Conservation (phyloP, 2,329 filamentous ascomycete genomes). For the Hymenoscyphus fructigenus region DNA sequence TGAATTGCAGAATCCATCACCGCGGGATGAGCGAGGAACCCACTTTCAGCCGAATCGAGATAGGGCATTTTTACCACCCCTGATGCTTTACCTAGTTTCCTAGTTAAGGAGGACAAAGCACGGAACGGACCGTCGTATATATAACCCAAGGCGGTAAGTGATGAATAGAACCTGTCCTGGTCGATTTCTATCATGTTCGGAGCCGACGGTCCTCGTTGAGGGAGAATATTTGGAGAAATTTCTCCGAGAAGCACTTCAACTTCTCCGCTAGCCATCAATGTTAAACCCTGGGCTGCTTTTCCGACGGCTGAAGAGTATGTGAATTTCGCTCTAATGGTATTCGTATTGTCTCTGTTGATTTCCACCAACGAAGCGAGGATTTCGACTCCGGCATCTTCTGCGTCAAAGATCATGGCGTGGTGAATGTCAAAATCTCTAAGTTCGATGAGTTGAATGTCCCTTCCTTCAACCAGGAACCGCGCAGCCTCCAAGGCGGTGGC, state of each 20-base stretch:
- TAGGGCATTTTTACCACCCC: not conserved
- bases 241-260: not conserved
- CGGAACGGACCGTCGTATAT: conserved; percentile 12
- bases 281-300: not conserved
- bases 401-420: conserved; percentile 15
- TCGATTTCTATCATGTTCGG: not conserved
- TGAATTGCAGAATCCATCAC: conserved; percentile 58
- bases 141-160: conserved; percentile 9
- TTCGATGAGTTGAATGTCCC: conserved; percentile 11
- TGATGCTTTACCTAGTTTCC: not conserved
- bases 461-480: not conserved
- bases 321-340: not conserved
- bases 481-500: conserved; percentile 47
- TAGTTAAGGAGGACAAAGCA: conserved; percentile 6
- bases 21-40: conserved; percentile 51
- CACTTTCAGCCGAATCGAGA: not conserved
- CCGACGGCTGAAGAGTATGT: not conserved
- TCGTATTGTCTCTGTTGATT: not conserved
- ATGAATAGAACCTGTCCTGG: not conserved
- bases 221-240: not conserved
- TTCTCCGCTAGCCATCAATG: not conserved
- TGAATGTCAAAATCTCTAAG: conserved; percentile 16
- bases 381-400: conserved; percentile 14
- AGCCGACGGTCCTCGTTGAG: not conserved
- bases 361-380: not conserved